These are phyloP conservation scores for Aspergillus sparsus DNA, from an alignment of 495 filamentous ascomycete genomes.

Conservation along the genomic window DNA sequence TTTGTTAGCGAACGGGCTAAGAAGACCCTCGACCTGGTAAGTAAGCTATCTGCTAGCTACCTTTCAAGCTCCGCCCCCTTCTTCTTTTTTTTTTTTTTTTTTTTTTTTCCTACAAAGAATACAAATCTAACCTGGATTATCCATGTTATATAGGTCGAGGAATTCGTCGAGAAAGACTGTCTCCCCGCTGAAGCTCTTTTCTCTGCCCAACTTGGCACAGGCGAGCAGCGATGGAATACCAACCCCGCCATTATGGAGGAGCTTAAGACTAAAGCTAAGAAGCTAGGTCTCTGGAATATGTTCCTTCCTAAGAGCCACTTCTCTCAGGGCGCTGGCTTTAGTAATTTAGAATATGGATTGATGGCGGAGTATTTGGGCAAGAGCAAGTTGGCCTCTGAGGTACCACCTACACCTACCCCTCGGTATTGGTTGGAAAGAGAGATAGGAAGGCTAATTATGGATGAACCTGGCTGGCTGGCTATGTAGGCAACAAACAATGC, in stretches of 20 bases:
- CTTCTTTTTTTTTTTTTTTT: no score
- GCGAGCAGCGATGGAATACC: slow-evolving; percentile 70
- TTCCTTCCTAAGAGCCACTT: slow-evolving; percentile 95
- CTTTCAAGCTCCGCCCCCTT: no score
- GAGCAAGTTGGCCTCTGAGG: slow-evolving; percentile 75
- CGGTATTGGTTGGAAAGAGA: background rate
- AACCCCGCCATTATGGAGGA: slow-evolving; percentile 83
- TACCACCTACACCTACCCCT: slow-evolving; percentile 24
- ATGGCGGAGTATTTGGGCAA: slow-evolving; percentile 90
- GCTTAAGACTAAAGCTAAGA: slow-evolving; percentile 79
- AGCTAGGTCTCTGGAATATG: slow-evolving; percentile 96
- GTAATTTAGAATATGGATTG: slow-evolving; percentile 87
- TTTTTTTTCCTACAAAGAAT: no score
- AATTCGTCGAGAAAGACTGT: slow-evolving; percentile 96
- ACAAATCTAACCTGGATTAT: background rate
- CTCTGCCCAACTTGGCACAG: slow-evolving; percentile 74
- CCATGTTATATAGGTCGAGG: slow-evolving; percentile 63
- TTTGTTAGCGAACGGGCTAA: slow-evolving; percentile 79
- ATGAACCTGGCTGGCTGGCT: slow-evolving; percentile 1
- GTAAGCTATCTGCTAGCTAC: background rate
- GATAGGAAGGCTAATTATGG: background rate
- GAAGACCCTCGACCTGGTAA: slow-evolving; percentile 68
- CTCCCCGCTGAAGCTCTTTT: slow-evolving; percentile 80
- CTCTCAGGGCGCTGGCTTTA: slow-evolving; percentile 87
- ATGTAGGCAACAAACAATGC: slow-evolving; percentile 79